Evolutionary conservation across 31 red algal species (phyloP).

Genomic region (Endocladia muricata): DNA sequence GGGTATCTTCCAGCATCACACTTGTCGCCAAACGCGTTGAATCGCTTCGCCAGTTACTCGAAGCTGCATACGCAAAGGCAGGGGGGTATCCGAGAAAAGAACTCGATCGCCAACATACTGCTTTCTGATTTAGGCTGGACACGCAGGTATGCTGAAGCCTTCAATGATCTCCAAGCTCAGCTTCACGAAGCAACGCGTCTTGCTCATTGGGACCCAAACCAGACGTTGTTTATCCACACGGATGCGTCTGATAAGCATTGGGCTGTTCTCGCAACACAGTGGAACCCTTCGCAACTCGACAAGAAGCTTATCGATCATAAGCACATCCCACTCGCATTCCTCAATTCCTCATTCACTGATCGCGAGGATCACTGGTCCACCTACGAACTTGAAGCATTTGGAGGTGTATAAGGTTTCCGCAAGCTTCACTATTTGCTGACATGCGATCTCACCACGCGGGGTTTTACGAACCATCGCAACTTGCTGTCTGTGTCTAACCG

Average conservation of each 20-base stretch:
- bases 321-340: constrained; percentile 10
- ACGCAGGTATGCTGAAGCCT: neutral
- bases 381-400: constrained; percentile 4
- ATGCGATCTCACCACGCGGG: neutral
- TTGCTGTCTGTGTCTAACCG: constrained; percentile 1
- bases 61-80: neutral
- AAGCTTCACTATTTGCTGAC: neutral
- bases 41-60: neutral
- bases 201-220: neutral
- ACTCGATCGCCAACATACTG: neutral
- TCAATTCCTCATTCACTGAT: constrained; percentile 9
- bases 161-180: neutral
- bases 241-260: constrained; percentile 21
- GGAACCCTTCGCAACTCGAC: neutral
- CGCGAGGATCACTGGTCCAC: constrained; percentile 8
- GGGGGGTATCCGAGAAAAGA: neutral
- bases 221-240: constrained; percentile 9
- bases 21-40: neutral
- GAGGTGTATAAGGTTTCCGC: neutral
- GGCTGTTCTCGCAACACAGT: neutral
- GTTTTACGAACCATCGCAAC: constrained; percentile 16
- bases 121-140: neutral
- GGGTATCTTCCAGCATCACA: neutral
- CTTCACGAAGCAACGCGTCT: constrained; percentile 5
- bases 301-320: neutral